Base-by-base conservation (phyloP, 2,329 filamentous ascomycete species). In the Fusarium xyrophilum region DNA sequence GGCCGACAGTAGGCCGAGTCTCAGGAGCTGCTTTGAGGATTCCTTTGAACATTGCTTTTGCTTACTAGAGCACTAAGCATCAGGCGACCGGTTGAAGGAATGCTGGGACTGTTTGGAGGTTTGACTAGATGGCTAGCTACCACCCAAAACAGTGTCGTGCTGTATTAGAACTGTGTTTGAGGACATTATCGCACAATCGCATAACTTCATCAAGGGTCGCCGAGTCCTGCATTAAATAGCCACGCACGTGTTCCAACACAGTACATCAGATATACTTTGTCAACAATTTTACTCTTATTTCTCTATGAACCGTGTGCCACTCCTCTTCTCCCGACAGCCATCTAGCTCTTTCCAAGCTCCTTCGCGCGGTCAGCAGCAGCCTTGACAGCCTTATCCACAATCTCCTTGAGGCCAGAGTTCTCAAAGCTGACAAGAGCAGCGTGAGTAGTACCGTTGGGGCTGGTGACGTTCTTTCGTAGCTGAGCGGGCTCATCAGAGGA, bases 391-490 rank as follows among this genome's bases (percentile, higher is more conserved):
- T 79, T 80, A 61, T 81, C 76, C 5, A 85, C 82, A 35, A 81
- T 79, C 0, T 76, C 77, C 70, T 80, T 77, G 44, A 84, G 76
- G 0, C 80, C 80, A 0, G 79, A 79, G 30, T 77, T 76, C 68
- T 83, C 82, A 36, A 85, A 84, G 71, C 81, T 84, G 59, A 82
- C 76, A 19, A 85, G 76, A 0, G 82, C 83, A 15, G 83, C 83
- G 42, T 84, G 76, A 1, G 83, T 85, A 6, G 83, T 85, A 32
- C 83, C 83, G 65, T 84, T 84, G 27, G 83, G 83, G 76, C 83
- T 85, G 9, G 83, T 85, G 52, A 85, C 83, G 71, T 85, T 85
- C 69, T 77, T 82, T 56, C 83, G 79, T 51, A 85, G 76, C 75
- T 85, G 82, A 1, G 79, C 71, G 0, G 83, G 82, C 35, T 79